These are phyloP conservation scores for Lycium barbarum DNA, from an alignment of 257 asterid genomes.

Conservation along the genomic window DNA sequence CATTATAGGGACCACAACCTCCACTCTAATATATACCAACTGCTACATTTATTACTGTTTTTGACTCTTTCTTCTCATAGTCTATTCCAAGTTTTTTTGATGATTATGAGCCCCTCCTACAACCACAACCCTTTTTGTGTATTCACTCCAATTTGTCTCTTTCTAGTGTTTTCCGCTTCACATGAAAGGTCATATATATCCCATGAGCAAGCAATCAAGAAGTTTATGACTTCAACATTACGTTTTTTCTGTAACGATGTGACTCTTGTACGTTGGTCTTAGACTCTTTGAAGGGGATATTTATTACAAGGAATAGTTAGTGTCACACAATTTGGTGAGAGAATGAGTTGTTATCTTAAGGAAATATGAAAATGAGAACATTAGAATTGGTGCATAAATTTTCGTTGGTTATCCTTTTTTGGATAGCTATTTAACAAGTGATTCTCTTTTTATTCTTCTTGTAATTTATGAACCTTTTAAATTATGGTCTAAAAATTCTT, in stretches of 20 bases:
- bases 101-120: background rate
- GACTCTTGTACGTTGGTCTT: background rate
- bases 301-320: background rate
- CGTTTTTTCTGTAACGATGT: background rate
- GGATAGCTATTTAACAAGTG: background rate
- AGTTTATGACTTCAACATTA: background rate
- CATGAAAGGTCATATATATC: background rate
- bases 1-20: slow-evolving; percentile 20
- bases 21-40: slow-evolving; percentile 17
- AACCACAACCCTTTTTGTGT: background rate
- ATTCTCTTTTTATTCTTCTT: no score
- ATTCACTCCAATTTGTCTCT: background rate
- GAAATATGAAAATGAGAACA: background rate
- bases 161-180: background rate
- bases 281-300: background rate
- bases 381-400: background rate
- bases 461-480: no score
- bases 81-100: slow-evolving; percentile 22
- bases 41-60: slow-evolving; percentile 24
- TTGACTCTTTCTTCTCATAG: slow-evolving; percentile 28
- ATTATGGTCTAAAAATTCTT: background rate
- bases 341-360: background rate
- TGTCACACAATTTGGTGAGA: background rate
- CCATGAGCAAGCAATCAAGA: background rate
- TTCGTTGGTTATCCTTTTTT: background rate